Evolutionary conservation across 2,329 filamentous ascomycete species (phyloP).

Genomic region (Metarhizium robertsii): DNA sequence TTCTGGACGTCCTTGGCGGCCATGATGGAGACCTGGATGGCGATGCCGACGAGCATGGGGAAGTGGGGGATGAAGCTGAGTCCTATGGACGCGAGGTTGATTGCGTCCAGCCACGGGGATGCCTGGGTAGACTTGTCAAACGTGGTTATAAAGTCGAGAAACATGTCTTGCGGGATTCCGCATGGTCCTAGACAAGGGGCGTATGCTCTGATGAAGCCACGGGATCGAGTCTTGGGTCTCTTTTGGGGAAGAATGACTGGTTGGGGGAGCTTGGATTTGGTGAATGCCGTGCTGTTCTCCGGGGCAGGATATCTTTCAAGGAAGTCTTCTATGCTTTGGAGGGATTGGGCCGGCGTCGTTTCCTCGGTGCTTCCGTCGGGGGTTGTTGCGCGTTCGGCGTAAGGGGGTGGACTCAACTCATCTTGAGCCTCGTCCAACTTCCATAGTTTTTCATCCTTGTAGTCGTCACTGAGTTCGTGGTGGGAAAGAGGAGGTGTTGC

Average conservation of each 20-base stretch:
- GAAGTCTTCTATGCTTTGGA: not conserved
- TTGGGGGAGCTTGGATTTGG: not conserved
- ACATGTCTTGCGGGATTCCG: slow-evolving; percentile 10
- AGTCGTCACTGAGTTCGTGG: not conserved
- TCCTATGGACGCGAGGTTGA: slow-evolving; percentile 7
- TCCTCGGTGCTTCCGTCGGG: not conserved
- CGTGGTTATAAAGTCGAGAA: slow-evolving; percentile 9
- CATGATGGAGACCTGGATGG: slow-evolving; percentile 6
- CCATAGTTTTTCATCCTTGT: not conserved
- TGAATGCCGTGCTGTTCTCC: not conserved
- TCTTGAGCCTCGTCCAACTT: not conserved
- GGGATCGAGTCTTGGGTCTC: slow-evolving; percentile 8
- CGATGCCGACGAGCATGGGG: slow-evolving; percentile 9
- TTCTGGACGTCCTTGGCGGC: slow-evolving; percentile 1
- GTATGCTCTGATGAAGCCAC: slow-evolving; percentile 10
- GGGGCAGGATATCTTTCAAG: not conserved
- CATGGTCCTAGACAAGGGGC: slow-evolving; percentile 6
- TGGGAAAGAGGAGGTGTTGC: not conserved
- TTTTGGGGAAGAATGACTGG: slow-evolving; percentile 10
- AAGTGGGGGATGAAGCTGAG: slow-evolving; percentile 6
- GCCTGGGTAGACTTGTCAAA: slow-evolving; percentile 9
- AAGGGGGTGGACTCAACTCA: not conserved
- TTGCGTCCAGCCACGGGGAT: slow-evolving; percentile 9
- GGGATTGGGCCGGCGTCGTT: not conserved
- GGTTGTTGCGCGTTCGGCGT: not conserved